Conservation (phyloP, 306 rosid genomes). For the Quercus robur region DNA sequence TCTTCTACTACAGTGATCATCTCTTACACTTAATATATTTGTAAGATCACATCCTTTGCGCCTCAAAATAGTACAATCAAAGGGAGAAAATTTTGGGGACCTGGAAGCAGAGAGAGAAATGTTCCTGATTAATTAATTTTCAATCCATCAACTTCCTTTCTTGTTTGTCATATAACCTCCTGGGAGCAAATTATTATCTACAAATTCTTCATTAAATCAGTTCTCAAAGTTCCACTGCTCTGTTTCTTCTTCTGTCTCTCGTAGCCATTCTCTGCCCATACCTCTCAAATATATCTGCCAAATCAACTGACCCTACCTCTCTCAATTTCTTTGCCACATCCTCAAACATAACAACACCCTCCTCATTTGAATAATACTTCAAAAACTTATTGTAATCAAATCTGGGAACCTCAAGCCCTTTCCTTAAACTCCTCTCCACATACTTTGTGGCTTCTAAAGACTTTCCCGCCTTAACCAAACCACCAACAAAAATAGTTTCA, state of each 20-base stretch:
- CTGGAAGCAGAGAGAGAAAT: too few relatives aligned
- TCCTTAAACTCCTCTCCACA: conserved; percentile 84
- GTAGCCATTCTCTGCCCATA: conserved; percentile 89
- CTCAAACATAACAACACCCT: conserved; percentile 75
- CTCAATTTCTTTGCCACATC: conserved; percentile 72
- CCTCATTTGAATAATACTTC: conserved; percentile 75
- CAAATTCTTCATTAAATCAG: too few relatives aligned
- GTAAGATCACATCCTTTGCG: background rate
- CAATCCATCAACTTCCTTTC: too few relatives aligned
- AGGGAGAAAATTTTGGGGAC: too few relatives aligned
- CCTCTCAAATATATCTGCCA: conserved; percentile 85
- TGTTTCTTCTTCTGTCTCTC: conserved; percentile 61
- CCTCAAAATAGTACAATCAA: too few relatives aligned
- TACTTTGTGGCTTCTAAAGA: conserved; percentile 71
- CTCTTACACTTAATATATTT: background rate
- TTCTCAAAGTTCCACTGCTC: conserved; percentile 4
- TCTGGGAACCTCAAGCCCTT: conserved; percentile 82
- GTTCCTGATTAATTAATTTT: too few relatives aligned
- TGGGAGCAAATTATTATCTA: too few relatives aligned
- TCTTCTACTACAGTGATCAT: background rate
- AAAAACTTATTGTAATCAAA: conserved; percentile 80
- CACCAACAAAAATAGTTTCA: conserved; percentile 84
- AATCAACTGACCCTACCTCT: conserved; percentile 75
- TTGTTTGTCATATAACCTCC: too few relatives aligned
- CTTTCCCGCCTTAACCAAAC: conserved; percentile 47